These are phyloP conservation scores for Chaetomium fimeti DNA, from an alignment of 495 filamentous ascomycete species.

Conservation along the genomic window DNA sequence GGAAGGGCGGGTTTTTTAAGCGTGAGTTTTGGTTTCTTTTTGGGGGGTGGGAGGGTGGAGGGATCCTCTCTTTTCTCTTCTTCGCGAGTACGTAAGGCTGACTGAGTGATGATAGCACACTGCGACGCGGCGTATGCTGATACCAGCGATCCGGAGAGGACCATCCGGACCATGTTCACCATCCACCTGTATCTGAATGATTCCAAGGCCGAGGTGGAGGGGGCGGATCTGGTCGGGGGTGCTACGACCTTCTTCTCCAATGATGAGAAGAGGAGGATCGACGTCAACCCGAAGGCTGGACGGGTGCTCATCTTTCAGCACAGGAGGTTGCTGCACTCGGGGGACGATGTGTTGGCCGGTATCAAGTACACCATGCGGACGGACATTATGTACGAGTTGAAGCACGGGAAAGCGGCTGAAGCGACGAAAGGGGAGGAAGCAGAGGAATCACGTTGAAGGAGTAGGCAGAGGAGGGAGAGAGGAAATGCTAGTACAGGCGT, in stretches of 20 bases:
- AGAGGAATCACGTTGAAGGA: neutral
- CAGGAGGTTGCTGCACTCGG: constrained; percentile 62
- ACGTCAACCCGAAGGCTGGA: constrained; percentile 69
- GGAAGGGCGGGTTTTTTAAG: constrained; percentile 71
- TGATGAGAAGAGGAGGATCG: constrained; percentile 49
- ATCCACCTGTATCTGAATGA: constrained; percentile 81
- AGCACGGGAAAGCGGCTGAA: neutral
- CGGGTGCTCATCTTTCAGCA: constrained; percentile 80
- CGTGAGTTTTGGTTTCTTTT: constrained; percentile 43
- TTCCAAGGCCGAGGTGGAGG: constrained; percentile 38
- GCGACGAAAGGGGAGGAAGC: neutral
- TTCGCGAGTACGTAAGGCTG: neutral
- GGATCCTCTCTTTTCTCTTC: neutral
- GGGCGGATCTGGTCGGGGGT: constrained; percentile 55
- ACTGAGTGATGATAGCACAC: constrained; percentile 53
- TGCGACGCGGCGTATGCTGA: constrained; percentile 69
- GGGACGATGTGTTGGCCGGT: constrained; percentile 70
- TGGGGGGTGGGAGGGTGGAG: too few species aligned
- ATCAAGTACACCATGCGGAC: constrained; percentile 75
- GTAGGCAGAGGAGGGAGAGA: neutral
- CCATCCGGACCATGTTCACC: constrained; percentile 64
- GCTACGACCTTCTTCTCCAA: constrained; percentile 61
- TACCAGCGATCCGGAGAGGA: constrained; percentile 47
- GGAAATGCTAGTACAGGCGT: neutral
- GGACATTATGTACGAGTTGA: constrained; percentile 68